These are phyloP conservation scores for Rugonectria rugulosa DNA, from an alignment of 2,329 filamentous ascomycete genomes.

Conservation along the genomic window DNA sequence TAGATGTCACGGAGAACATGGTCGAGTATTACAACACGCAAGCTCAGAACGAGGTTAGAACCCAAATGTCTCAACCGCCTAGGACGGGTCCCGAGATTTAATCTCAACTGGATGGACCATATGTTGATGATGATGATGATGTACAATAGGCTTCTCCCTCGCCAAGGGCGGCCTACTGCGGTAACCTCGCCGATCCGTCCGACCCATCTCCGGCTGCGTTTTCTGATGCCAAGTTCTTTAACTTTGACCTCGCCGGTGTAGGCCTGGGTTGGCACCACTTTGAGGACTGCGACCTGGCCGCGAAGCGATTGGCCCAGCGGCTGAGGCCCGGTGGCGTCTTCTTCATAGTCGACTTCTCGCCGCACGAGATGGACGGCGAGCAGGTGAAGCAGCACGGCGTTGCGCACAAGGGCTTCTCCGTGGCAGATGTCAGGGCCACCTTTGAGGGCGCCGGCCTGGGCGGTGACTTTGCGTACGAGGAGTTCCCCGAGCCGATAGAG, in stretches of 20 bases:
- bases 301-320: slow-evolving; percentile 65
- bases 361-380: slow-evolving; percentile 51
- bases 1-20: slow-evolving; percentile 78
- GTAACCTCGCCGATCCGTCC: slow-evolving; percentile 60
- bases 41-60: slow-evolving; percentile 59
- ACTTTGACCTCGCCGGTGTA: slow-evolving; percentile 73
- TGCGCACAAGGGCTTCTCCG: slow-evolving; percentile 70
- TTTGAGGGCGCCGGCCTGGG: slow-evolving; percentile 70
- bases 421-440: slow-evolving; percentile 64
- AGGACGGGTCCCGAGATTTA: background rate
- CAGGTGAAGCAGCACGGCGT: slow-evolving; percentile 57
- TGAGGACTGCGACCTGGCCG: slow-evolving; percentile 66
- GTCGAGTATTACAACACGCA: slow-evolving; percentile 70
- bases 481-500: slow-evolving; percentile 58
- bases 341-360: slow-evolving; percentile 72
- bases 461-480: slow-evolving; percentile 63
- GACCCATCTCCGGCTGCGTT: slow-evolving; percentile 62
- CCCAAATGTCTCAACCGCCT: background rate
- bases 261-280: slow-evolving; percentile 74
- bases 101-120: too few relatives aligned
- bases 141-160: slow-evolving; percentile 43
- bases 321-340: slow-evolving; percentile 72
- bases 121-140: too few relatives aligned
- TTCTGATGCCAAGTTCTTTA: slow-evolving; percentile 66
- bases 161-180: slow-evolving; percentile 64